Conservation (phyloP, 306 rosid genomes). For the Astragalus membranaceus region DNA sequence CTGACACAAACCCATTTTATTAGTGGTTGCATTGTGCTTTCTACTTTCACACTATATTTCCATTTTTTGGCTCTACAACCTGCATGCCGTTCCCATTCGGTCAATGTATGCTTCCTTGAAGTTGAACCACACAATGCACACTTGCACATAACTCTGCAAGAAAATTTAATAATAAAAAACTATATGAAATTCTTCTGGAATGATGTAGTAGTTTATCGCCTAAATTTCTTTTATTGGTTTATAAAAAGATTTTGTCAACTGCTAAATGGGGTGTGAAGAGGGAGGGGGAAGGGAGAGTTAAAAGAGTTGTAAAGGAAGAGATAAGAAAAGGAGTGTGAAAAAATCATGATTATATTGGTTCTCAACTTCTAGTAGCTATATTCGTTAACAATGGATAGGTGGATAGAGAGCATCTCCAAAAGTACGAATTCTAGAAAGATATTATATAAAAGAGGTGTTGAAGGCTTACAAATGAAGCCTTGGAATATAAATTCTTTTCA, state of each 20-base stretch:
- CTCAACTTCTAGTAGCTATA: too few species aligned
- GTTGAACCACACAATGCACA: constrained; percentile 73
- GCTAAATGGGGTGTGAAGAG: neutral
- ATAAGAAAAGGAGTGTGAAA: neutral
- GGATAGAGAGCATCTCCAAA: neutral
- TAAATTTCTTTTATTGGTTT: neutral
- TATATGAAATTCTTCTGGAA: constrained; percentile 3
- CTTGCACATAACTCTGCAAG: constrained; percentile 61
- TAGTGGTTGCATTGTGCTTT: too few species aligned
- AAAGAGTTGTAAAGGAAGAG: neutral
- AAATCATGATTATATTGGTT: neutral
- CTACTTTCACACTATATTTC: constrained; percentile 84
- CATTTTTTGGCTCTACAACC: constrained; percentile 93
- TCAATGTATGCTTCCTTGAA: constrained; percentile 48
- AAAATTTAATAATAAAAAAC: constrained; percentile 10
- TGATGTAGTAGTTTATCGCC: neutral
- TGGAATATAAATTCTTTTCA: constrained; percentile 69
- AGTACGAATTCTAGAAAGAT: neutral
- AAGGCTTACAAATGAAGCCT: constrained; percentile 70
- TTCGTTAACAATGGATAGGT: neutral
- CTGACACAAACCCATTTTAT: too few species aligned
- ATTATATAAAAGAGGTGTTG: neutral
- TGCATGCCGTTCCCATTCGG: constrained; percentile 86
- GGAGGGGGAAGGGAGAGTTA: too few species aligned
- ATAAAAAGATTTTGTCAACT: neutral